A percentile compares a stretch with the other conserved stretches of the same genome.
phyloP scores from a whole-genome alignment of 192 early-diverging fungal genomes.

The Backusella mclennaniae region DNA sequence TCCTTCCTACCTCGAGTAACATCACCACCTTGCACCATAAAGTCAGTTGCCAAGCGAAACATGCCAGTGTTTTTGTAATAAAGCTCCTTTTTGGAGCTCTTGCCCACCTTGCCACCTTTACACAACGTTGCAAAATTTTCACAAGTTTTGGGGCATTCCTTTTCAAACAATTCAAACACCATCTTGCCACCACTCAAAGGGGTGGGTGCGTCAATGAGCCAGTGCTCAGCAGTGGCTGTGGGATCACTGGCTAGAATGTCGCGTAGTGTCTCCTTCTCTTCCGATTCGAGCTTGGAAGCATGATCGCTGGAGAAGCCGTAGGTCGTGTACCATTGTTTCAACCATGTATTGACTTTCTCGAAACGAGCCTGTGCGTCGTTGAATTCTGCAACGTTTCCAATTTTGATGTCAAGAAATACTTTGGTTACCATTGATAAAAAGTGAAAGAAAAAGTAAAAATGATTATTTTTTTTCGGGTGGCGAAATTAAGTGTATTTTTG shows the following conservation, averaged over 20 bases:
- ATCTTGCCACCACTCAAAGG: constrained; percentile 29
- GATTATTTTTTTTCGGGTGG: no score
- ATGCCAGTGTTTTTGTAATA: constrained; percentile 28
- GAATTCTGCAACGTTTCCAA: constrained; percentile 24
- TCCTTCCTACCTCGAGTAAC: constrained; percentile 34
- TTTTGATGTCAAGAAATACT: constrained; percentile 33
- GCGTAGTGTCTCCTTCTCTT: constrained; percentile 33
- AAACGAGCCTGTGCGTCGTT: not conserved
- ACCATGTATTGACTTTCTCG: constrained; percentile 17
- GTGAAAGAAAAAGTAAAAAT: no score
- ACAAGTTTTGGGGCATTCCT: constrained; percentile 37
- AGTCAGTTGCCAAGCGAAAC: constrained; percentile 36
- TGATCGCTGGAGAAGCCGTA: constrained; percentile 29
- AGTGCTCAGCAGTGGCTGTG: constrained; percentile 1
- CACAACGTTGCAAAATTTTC: constrained; percentile 39
- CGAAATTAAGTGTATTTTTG: no score
- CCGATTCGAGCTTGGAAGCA: not conserved
- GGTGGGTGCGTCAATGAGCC: constrained; percentile 14
- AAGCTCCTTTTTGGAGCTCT: constrained; percentile 37
- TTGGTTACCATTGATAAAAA: not conserved
- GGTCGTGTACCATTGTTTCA: constrained; percentile 13
- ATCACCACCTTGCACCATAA: constrained; percentile 44
- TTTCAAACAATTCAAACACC: constrained; percentile 24
- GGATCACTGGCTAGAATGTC: constrained; percentile 32
- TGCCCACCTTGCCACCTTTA: constrained; percentile 34